Evolutionary conservation across 2,329 filamentous ascomycete species (phyloP), one percentile per base, ranked within the genome.

Genomic region (Penicillium sp.): DNA sequence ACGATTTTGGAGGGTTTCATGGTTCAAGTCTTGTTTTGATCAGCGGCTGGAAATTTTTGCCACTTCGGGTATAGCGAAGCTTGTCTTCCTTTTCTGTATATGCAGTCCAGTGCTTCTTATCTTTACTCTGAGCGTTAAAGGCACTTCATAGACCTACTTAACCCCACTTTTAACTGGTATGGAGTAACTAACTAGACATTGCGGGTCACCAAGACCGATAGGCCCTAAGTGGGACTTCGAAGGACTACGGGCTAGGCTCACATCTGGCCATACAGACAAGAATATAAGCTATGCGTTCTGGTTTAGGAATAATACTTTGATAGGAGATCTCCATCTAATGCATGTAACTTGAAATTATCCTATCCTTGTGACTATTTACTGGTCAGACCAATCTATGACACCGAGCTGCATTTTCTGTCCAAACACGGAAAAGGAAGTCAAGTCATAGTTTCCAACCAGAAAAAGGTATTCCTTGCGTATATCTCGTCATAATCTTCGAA

Each of bases 21-120:
- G 21, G 28, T 28, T 43, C 23, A 28, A 28, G 37, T 40, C 21
- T 13, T 2, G 16, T 18, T 23, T 24, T 9, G 21, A 11, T 24
- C 37, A 24, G 37, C 37, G 23, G 24, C 58, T 62, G 69, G 69
- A 71, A 56, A 65, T 54, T 69, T 72, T 71, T 67, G 53, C 69
- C 67, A 19, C 57, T 66, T 65, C 46, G 29, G 67, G 69, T 53
- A 70, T 65, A 52, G 40, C 44, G 34, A 47, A 44, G 18, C 37
- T 36, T 11, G 43, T 59, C 54, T 63, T 58, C 68, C 63, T 4
- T 34, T 63, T 70, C 54, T 34, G 67, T 69, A 54, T 42, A 61
- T 13, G 24, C 44, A 45, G 53, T 67, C 62, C 62, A 52, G 48
- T 11, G 11, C 31, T 14, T 16, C 51, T 56, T 52, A 56, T 61